These are phyloP conservation scores for Irpex sp. DNA, from an alignment of 1,284 basidiomycete genomes.

Conservation along the genomic window DNA sequence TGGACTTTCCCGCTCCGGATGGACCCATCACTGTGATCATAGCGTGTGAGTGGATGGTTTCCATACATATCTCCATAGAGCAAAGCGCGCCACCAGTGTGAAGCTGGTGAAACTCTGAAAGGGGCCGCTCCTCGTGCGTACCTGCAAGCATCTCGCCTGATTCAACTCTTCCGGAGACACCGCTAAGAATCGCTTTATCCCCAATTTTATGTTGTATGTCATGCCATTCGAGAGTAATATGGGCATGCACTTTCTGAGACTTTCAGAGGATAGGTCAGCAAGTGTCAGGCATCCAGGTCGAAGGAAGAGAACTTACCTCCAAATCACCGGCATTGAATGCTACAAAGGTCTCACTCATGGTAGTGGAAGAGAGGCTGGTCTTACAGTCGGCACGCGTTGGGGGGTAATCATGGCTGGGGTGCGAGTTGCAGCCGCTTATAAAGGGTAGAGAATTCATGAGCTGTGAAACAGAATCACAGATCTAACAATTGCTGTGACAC, in stretches of 20 bases:
- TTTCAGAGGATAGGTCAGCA: neutral
- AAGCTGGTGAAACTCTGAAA: conserved; percentile 1
- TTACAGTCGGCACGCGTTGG: neutral
- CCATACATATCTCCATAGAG: too few relatives aligned
- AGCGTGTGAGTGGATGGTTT: neutral
- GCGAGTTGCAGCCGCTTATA: neutral
- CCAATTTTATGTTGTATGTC: conserved; percentile 4
- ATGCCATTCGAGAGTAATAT: conserved; percentile 10
- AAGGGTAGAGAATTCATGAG: too few relatives aligned
- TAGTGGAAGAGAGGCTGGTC: neutral
- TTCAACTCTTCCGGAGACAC: conserved; percentile 35
- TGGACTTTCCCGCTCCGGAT: conserved; percentile 43
- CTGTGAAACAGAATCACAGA: too few relatives aligned
- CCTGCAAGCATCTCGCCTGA: conserved; percentile 41
- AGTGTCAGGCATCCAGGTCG: neutral
- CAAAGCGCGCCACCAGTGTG: too few relatives aligned
- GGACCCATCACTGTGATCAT: conserved; percentile 43
- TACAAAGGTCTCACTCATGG: neutral
- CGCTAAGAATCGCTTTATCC: conserved; percentile 18
- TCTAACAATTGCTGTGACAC: too few relatives aligned
- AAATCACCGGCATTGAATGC: neutral
- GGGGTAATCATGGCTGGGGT: neutral
- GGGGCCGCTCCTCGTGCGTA: conserved; percentile 1
- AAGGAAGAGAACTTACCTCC: neutral
- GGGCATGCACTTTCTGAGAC: conserved; percentile 5